Percentiles rank a stretch among this genome's conserved stretches.
These are phyloP conservation scores for Cordyceps militaris DNA, from an alignment of 2,329 filamentous ascomycete genomes.

Conservation along the genomic window DNA sequence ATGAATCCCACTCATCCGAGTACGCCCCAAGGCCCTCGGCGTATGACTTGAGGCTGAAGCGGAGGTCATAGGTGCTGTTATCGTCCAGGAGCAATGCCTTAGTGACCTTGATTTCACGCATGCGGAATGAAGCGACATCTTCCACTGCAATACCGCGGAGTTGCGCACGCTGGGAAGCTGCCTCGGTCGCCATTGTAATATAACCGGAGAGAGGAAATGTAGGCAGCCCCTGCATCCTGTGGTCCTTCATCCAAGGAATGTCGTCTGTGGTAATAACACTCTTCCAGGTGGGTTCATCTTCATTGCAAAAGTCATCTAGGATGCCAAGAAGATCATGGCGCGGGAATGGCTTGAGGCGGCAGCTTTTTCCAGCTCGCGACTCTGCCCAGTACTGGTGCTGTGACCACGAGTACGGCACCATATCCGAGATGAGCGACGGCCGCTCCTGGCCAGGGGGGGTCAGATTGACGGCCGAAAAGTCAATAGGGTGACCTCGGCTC, in stretches of 20 bases:
- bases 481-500: conserved; percentile 35
- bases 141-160: conserved; percentile 19
- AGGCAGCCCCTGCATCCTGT: conserved; percentile 48
- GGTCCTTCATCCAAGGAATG: conserved; percentile 51
- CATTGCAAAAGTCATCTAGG: conserved; percentile 36
- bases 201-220: conserved; percentile 50
- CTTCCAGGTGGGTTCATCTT: conserved; percentile 41
- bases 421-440: conserved; percentile 31
- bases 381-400: conserved; percentile 42
- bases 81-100: conserved; percentile 24
- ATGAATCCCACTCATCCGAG: conserved; percentile 47
- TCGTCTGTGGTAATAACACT: conserved; percentile 41
- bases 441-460: conserved; percentile 11
- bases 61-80: conserved; percentile 20
- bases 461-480: conserved; percentile 42
- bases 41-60: conserved; percentile 21
- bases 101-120: conserved; percentile 22
- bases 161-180: conserved; percentile 30
- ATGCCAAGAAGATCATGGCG: conserved; percentile 42
- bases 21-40: conserved; percentile 23
- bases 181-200: conserved; percentile 44
- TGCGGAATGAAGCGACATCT: conserved; percentile 16
- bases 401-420: conserved; percentile 43
- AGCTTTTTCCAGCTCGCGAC: conserved; percentile 35
- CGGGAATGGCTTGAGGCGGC: conserved; percentile 32